Conservation (phyloP, 1,139 yeast genomes). For the Citeromyces hawaiiensis region DNA sequence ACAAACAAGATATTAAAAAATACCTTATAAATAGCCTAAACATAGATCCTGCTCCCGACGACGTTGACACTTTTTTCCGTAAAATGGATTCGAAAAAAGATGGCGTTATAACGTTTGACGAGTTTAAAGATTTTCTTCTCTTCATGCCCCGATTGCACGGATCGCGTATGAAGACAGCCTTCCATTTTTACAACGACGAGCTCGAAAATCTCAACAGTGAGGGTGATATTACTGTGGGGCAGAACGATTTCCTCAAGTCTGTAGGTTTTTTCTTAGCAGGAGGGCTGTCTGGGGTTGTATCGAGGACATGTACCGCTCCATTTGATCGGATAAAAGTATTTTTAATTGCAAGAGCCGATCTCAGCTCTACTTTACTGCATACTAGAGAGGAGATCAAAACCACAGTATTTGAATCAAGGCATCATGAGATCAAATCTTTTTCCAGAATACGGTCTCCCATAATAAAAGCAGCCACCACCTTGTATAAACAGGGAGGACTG, state of each 20-base stretch:
- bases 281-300: slow-evolving; percentile 89
- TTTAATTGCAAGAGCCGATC: slow-evolving; percentile 81
- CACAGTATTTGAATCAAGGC: slow-evolving; percentile 19
- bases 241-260: slow-evolving; percentile 64
- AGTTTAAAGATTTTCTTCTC: slow-evolving; percentile 71
- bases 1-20: slow-evolving; percentile 47
- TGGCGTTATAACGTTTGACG: slow-evolving; percentile 70
- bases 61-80: slow-evolving; percentile 45
- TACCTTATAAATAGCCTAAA: slow-evolving; percentile 45
- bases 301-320: slow-evolving; percentile 97
- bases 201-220: slow-evolving; percentile 69
- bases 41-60: slow-evolving; percentile 36
- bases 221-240: slow-evolving; percentile 76
- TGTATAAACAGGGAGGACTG: slow-evolving; percentile 84
- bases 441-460: slow-evolving; percentile 46
- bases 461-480: slow-evolving; percentile 64
- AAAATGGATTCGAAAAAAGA: slow-evolving; percentile 48
- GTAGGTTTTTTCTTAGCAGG: slow-evolving; percentile 90
- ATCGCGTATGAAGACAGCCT: slow-evolving; percentile 63
- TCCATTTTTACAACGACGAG: slow-evolving; percentile 67
- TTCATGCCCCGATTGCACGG: slow-evolving; percentile 57
- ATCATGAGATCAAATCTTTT: slow-evolving; percentile 16
- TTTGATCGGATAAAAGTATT: slow-evolving; percentile 90
- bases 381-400: slow-evolving; percentile 35
- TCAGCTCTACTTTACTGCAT: slow-evolving; percentile 53